Evolutionary conservation across 768 basidiomycete species (phyloP), one percentile per base, ranked within the genome.

Genomic region (Tylopilus intermedius): DNA sequence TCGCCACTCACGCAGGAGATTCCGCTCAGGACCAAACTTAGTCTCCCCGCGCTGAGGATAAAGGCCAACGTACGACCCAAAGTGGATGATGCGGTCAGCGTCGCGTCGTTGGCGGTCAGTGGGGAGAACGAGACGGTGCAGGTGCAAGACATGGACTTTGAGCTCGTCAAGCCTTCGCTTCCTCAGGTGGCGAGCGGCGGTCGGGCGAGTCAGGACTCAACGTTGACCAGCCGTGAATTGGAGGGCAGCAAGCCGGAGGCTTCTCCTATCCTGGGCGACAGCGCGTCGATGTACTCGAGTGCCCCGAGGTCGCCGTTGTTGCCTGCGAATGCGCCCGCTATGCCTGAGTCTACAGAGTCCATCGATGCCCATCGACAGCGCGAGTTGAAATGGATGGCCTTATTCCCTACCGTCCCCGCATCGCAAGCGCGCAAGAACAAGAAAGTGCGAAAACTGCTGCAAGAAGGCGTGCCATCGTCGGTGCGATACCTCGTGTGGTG

Each of bases 401-500:
- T 82, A 8, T 76, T 91, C 64, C 73, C 81, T 0, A 65, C 79
- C 0, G 74, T 78, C 0, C 74, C 81, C 1, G 71, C 89, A 0
- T 68, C 81, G 2, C 82, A 86, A 58, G 79, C 86, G 2, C 76
- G 82, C 46, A 92, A 88, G 74, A 86, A 72, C 65, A 91, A 91
- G 70, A 93, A 92, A 62, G 75, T 90, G 10, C 77, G 80, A 57
- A 86, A 84, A 60, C 69, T 94, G 7, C 59, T 92, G 27, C 69
- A 83, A 41, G 88, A 90, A n/a, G 82, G 83, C 35, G 86, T 94
- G 0, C 91, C 91, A 0, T 82, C 86, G 9, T 88, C 85, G 10
- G 88, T 94, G 24, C 77, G 91, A 9, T 92, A 90, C 58, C 79
- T 84, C 14, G 90, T 92, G 3, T 94, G 91, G 91, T 81, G 82